These are phyloP conservation scores for Viscum album DNA, from an alignment of 177 flowering plant genomes.

Conservation along the genomic window DNA sequence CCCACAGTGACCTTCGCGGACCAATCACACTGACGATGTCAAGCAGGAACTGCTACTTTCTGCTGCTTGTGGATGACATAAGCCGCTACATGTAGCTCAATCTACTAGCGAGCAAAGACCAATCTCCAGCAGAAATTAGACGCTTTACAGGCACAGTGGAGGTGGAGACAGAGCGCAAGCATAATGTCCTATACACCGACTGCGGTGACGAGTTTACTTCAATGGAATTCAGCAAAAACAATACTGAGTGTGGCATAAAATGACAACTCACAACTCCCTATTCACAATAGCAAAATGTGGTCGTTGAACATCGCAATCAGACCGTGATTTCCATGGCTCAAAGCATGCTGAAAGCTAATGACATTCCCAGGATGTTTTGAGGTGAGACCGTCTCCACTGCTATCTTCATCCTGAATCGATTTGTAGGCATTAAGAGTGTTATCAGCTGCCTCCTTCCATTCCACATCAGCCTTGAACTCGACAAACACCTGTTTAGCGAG, in stretches of 20 bases:
- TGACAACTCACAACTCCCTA: slow-evolving; percentile 8
- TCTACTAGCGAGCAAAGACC: neutral
- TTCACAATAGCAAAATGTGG: slow-evolving; percentile 13
- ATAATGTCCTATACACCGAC: slow-evolving; percentile 5
- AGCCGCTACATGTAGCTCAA: neutral
- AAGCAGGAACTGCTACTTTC: slow-evolving; percentile 9
- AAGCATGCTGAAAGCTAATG: no score
- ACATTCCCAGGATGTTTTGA: no score
- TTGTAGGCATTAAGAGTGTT: no score
- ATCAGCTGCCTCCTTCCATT: no score
- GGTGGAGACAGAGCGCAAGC: neutral
- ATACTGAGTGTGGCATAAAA: slow-evolving; percentile 6
- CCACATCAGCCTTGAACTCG: no score
- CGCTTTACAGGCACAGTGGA: no score
- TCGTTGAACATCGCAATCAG: no score
- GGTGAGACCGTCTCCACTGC: no score
- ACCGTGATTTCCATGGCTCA: no score
- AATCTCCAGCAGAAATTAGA: slow-evolving; percentile 1
- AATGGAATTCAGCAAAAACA: neutral
- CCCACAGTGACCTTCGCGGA: slow-evolving; percentile 10
- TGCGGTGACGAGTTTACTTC: slow-evolving; percentile 13
- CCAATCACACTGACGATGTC: slow-evolving; percentile 9
- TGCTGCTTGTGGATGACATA: no score
- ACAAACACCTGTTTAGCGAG: no score
- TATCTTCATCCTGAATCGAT: no score